A percentile compares a stretch with the other conserved stretches of the same genome.
phyloP scores from a whole-genome alignment of 1,284 basidiomycete genomes.

The Butyriboletus appendiculatus region DNA sequence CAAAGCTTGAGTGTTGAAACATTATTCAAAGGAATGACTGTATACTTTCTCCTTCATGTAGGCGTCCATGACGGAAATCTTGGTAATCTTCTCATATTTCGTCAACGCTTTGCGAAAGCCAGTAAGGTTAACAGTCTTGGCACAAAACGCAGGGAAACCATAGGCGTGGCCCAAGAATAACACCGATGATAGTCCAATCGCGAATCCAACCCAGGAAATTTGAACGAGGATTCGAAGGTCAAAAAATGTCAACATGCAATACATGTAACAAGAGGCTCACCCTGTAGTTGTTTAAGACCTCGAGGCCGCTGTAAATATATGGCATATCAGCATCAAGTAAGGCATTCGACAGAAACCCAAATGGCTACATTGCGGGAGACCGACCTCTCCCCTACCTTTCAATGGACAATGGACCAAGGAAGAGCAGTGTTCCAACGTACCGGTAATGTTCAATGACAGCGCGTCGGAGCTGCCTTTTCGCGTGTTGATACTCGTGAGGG shows the following conservation, averaged over 20 bases:
- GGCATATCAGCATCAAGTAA: conserved; percentile 16
- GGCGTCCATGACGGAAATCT: conserved; percentile 63
- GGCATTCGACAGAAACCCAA: not conserved
- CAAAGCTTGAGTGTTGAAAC: not conserved
- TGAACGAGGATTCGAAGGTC: not conserved
- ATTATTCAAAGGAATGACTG: not conserved
- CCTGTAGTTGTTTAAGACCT: conserved; percentile 85
- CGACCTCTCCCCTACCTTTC: not conserved
- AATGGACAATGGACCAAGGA: not conserved
- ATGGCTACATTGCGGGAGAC: not conserved
- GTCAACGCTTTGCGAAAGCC: conserved; percentile 92
- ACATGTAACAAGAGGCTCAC: conserved; percentile 43
- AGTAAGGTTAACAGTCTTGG: conserved; percentile 83
- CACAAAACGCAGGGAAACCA: not conserved
- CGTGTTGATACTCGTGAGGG: conserved; percentile 80
- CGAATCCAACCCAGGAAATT: not conserved
- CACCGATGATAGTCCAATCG: not conserved
- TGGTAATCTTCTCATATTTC: conserved; percentile 90
- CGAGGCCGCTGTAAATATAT: conserved; percentile 53
- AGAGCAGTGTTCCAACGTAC: conserved; percentile 36
- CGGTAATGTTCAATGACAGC: conserved; percentile 88
- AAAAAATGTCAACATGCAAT: conserved; percentile 10
- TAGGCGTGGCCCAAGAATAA: not conserved
- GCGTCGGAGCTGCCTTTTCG: conserved; percentile 80
- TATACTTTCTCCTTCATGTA: conserved; percentile 78